A percentile compares a stretch with the other conserved stretches of the same genome.
Evolutionary conservation across 2,329 filamentous ascomycete genomes (phyloP).

Genomic region (Stemphylium beticola): DNA sequence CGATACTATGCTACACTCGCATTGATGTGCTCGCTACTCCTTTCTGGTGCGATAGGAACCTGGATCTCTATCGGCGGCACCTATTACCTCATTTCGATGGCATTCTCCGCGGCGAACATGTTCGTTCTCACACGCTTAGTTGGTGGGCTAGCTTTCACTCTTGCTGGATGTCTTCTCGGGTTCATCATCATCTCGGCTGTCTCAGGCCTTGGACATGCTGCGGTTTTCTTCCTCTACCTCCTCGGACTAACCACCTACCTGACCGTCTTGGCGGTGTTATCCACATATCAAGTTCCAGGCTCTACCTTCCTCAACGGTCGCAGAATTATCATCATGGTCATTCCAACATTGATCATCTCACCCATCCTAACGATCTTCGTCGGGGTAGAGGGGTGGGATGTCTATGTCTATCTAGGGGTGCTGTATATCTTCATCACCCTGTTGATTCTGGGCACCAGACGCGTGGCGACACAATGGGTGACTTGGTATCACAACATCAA

Average conservation of each 20-base stretch:
- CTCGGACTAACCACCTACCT: slow-evolving; percentile 65
- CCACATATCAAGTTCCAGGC: slow-evolving; percentile 56
- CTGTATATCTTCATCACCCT: slow-evolving; percentile 60
- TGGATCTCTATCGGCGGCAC: slow-evolving; percentile 69
- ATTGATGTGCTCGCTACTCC: slow-evolving; percentile 63
- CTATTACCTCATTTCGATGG: slow-evolving; percentile 66
- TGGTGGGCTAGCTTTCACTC: slow-evolving; percentile 58
- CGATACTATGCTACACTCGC: slow-evolving; percentile 63
- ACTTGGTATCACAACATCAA: slow-evolving; percentile 62
- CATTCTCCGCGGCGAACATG: slow-evolving; percentile 62
- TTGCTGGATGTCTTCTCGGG: slow-evolving; percentile 59
- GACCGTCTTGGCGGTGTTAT: slow-evolving; percentile 59
- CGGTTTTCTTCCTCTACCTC: slow-evolving; percentile 66
- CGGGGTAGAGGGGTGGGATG: slow-evolving; percentile 57
- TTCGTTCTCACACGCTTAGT: slow-evolving; percentile 61
- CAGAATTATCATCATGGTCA: slow-evolving; percentile 60
- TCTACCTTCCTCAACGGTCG: slow-evolving; percentile 65
- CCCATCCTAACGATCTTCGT: slow-evolving; percentile 63
- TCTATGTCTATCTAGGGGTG: slow-evolving; percentile 62
- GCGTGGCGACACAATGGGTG: slow-evolving; percentile 63
- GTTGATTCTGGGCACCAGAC: slow-evolving; percentile 61
- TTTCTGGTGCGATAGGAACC: slow-evolving; percentile 66
- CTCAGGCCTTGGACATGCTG: slow-evolving; percentile 53
- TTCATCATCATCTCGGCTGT: slow-evolving; percentile 59
- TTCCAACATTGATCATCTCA: slow-evolving; percentile 63